Percentiles rank a stretch among this genome's conserved stretches.
Evolutionary conservation across 2,329 filamentous ascomycete species (phyloP).

Genomic region (Arthrinium puccinioides): DNA sequence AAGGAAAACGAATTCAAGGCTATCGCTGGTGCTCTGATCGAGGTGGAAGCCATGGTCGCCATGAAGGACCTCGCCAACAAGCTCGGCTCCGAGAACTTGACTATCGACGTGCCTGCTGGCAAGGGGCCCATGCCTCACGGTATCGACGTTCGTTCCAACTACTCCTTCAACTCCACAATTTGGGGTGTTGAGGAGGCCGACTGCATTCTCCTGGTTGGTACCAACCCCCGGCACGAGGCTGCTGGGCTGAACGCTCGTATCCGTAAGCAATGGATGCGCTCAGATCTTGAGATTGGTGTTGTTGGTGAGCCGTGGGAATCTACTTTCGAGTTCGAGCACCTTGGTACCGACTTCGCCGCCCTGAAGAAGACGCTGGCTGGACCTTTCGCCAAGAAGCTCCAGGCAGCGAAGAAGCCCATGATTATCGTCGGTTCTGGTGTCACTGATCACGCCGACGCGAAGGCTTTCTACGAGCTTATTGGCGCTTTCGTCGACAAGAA

Average conservation of each 20-base stretch:
- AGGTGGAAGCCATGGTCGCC: slow-evolving; percentile 88
- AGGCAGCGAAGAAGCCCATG: slow-evolving; percentile 85
- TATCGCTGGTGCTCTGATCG: slow-evolving; percentile 82
- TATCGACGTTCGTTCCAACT: slow-evolving; percentile 88
- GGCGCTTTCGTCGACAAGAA: slow-evolving; percentile 92
- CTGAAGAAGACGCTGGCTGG: slow-evolving; percentile 82
- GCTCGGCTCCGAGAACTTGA: slow-evolving; percentile 91
- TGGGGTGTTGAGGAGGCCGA: slow-evolving; percentile 92
- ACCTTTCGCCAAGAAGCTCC: slow-evolving; percentile 86
- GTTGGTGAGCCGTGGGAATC: slow-evolving; percentile 88
- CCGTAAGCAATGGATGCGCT: slow-evolving; percentile 94
- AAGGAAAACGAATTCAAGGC: slow-evolving; percentile 94
- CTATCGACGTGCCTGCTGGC: slow-evolving; percentile 82
- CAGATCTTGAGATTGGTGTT: slow-evolving; percentile 85
- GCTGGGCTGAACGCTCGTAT: slow-evolving; percentile 94
- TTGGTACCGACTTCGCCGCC: slow-evolving; percentile 70
- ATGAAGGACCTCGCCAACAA: slow-evolving; percentile 97
- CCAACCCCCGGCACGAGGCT: slow-evolving; percentile 92
- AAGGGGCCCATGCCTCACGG: slow-evolving; percentile 83
- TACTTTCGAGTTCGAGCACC: slow-evolving; percentile 91
- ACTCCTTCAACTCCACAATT: slow-evolving; percentile 93
- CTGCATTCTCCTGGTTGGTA: slow-evolving; percentile 84
- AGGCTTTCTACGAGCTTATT: slow-evolving; percentile 87
- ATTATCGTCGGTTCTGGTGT: slow-evolving; percentile 91
- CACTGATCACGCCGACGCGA: slow-evolving; percentile 84